A percentile compares a stretch with the other conserved stretches of the same genome.
Evolutionary conservation across 805 yeast species (phyloP).

Genomic region (Candida ovalis): DNA sequence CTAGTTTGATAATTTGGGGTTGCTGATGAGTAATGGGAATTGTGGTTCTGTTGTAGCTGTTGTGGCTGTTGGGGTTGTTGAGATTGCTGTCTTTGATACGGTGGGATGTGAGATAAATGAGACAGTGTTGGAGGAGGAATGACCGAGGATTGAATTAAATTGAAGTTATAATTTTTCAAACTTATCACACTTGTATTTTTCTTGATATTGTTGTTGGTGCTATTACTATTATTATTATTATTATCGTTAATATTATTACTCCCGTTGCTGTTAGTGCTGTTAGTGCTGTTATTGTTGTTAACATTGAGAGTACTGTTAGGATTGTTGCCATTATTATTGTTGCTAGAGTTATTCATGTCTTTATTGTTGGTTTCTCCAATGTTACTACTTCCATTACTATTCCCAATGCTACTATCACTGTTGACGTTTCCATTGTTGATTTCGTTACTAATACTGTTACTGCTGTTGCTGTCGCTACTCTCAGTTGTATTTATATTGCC

Average conservation of each 20-base stretch:
- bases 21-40: background rate
- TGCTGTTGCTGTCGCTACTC: background rate
- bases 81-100: conserved; percentile 1
- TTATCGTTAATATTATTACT: background rate
- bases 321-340: too few relatives aligned
- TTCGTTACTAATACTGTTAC: too few relatives aligned
- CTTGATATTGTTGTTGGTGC: background rate
- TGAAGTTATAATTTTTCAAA: conserved; percentile 9
- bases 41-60: too few relatives aligned
- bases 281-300: too few relatives aligned
- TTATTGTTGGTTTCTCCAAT: too few relatives aligned
- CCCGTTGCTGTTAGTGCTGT: too few relatives aligned
- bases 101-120: background rate
- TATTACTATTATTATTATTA: background rate
- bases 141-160: conserved; percentile 3
- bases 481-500: background rate
- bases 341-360: too few relatives aligned
- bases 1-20: background rate
- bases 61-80: too few relatives aligned
- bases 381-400: background rate
- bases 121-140: background rate
- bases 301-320: too few relatives aligned
- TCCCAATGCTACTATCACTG: background rate
- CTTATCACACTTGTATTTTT: conserved; percentile 5
- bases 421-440: background rate